These are phyloP conservation scores for Halophytophthora batemanensis DNA, from an alignment of 352 stramenopile species.

Conservation along the genomic window DNA sequence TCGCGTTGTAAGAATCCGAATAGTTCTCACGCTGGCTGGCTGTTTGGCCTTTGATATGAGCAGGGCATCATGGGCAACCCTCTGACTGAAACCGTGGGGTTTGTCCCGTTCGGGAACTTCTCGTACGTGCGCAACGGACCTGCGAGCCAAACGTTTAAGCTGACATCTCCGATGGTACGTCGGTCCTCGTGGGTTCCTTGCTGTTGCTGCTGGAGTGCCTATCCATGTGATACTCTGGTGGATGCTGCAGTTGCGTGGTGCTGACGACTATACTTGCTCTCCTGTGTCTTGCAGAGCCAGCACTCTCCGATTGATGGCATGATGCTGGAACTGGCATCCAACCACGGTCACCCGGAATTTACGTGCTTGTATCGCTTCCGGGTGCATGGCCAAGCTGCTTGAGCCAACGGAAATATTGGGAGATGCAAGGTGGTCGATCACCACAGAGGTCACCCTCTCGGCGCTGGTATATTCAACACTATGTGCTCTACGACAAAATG, in stretches of 20 bases:
- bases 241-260: not conserved
- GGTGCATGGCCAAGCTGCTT: constrained; percentile 61
- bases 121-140: constrained; percentile 50
- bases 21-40: constrained; percentile 1
- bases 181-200: not conserved
- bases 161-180: constrained; percentile 45
- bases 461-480: constrained; percentile 5
- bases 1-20: not conserved
- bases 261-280: not conserved
- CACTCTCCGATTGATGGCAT: constrained; percentile 59
- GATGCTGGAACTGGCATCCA: constrained; percentile 74
- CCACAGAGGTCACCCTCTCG: constrained; percentile 1
- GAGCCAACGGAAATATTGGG: constrained; percentile 3
- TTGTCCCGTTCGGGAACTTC: constrained; percentile 73
- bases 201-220: not conserved
- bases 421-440: constrained; percentile 6
- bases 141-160: constrained; percentile 64
- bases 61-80: constrained; percentile 48
- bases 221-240: constrained; percentile 4
- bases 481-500: constrained; percentile 24
- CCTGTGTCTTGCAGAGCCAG: constrained; percentile 26
- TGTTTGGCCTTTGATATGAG: constrained; percentile 3
- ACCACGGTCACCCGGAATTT: constrained; percentile 82
- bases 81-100: constrained; percentile 37
- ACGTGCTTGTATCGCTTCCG: constrained; percentile 90